phyloP scores from a whole-genome alignment of 2,329 filamentous ascomycete species.

The Fusarium sp. region DNA sequence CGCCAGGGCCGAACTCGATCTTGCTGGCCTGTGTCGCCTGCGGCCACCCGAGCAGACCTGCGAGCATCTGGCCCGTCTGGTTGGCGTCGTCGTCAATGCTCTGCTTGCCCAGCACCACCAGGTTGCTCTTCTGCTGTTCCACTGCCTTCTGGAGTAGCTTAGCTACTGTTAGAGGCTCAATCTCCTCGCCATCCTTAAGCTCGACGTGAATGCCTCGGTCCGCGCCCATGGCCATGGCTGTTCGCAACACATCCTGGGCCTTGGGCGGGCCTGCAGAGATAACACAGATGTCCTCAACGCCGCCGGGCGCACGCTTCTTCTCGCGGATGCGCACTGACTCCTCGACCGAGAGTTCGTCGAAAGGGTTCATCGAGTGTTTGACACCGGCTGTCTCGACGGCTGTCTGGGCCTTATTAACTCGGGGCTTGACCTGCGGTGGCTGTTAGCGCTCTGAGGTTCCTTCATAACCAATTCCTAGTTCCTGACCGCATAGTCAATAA shows the following conservation, averaged over 20 bases:
- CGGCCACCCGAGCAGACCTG: constrained; percentile 89
- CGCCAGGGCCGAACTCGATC: constrained; percentile 80
- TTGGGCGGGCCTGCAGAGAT: constrained; percentile 91
- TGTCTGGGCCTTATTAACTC: constrained; percentile 80
- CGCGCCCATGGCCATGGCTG: constrained; percentile 98
- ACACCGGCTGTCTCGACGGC: constrained; percentile 92
- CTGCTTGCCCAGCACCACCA: constrained; percentile 97
- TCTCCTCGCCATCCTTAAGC: constrained; percentile 77
- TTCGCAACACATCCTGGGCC: constrained; percentile 88
- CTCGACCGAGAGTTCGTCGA: constrained; percentile 98
- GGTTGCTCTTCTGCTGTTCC: constrained; percentile 86
- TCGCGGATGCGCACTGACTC: constrained; percentile 96
- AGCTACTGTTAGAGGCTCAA: constrained; percentile 92
- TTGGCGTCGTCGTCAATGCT: constrained; percentile 96
- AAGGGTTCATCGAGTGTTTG: constrained; percentile 99
- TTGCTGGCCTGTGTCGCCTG: constrained; percentile 95
- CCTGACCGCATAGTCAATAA: constrained; percentile 86
- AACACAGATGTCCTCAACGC: constrained; percentile 92
- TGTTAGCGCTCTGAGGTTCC: constrained; percentile 28
- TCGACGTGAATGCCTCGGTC: constrained; percentile 93
- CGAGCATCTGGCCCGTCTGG: constrained; percentile 98
- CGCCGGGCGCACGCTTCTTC: constrained; percentile 77
- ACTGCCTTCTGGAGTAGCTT: constrained; percentile 88
- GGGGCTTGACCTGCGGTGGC: constrained; percentile 71
- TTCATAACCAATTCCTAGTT: constrained; percentile 1